Base-by-base conservation (phyloP, 2,329 filamentous ascomycete genomes). In the Stachybotrys chlorohalonatus region DNA sequence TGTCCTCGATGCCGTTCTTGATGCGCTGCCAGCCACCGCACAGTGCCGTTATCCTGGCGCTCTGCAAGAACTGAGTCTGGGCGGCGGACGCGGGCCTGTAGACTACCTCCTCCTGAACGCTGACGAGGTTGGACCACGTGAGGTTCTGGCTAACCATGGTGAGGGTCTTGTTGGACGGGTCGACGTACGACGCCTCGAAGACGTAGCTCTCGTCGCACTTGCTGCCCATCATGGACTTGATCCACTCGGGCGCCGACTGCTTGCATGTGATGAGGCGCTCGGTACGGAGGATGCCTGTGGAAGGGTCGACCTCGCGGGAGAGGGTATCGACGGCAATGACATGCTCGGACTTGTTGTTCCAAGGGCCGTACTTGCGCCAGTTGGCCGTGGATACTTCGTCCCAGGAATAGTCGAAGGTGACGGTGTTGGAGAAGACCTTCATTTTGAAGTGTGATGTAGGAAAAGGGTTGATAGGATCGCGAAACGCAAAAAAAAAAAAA, bases 291-390 rank as follows among this genome's bases (percentile, higher is more conserved):
- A 84, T 81, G 61, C 81, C 81, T 11, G 81, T 83, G 24, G 67
- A 68, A 2, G 76, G 68, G 63, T 84, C 79, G 69, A 84, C 76
- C 52, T 62, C 62, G 49, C 94, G 89, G 53, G 85, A 87, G 64
- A 99, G 74, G 13, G 93, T 97, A 75, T 99, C 94, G 66, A 97
- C 94, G 62, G 90, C 92, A 61, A 95, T 85, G 62, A 99, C 94
- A 73, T 99, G 94, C 47, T 91, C 90, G n/a, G 89, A 92, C 75
- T 96, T 94, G 72, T 96, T 89, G 77, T 99, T 99, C 93, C 94
- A 97, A 17, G 93, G 93, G 66, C 90, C 95, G 75, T 99, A 99
- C 73, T 99, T 99, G 64, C 86, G 87, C 94, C 94, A 99, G 81
- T 99, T 99, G 69, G 89, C 91, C 13, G 90, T 91, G 31, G 91